Conservation (phyloP, 306 rosid species). For the Quercus ilex region DNA sequence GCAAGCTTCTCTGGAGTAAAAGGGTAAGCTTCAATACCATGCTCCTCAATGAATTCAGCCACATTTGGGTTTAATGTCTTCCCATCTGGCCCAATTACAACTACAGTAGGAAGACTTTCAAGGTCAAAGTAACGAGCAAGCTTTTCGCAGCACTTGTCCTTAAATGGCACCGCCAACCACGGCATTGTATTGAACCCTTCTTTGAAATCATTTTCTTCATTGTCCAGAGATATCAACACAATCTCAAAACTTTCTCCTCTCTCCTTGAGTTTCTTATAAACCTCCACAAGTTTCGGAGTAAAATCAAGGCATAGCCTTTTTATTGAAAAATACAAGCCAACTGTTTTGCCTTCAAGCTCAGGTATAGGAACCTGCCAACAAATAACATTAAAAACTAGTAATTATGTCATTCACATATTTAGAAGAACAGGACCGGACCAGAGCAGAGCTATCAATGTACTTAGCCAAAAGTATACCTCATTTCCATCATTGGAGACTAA, state of each 20-base stretch:
- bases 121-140: constrained; percentile 44
- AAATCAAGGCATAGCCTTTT: constrained; percentile 26
- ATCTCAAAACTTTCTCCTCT: constrained; percentile 53
- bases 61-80: constrained; percentile 39
- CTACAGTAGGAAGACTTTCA: constrained; percentile 28
- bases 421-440: not conserved
- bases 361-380: constrained; percentile 34
- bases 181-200: constrained; percentile 28
- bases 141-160: constrained; percentile 32
- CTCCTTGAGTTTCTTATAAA: constrained; percentile 34
- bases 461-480: constrained; percentile 21
- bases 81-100: constrained; percentile 48
- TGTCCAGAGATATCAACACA: constrained; percentile 41
- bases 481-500: constrained; percentile 35
- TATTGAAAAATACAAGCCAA: constrained; percentile 42
- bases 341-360: constrained; percentile 51
- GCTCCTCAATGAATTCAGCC: constrained; percentile 35
- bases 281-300: constrained; percentile 31
- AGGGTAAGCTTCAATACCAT: constrained; percentile 44
- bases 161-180: constrained; percentile 49
- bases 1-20: constrained; percentile 40
- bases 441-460: not conserved
- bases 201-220: constrained; percentile 32
- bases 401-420: not conserved
- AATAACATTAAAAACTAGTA: not conserved